Evolutionary conservation across 2,329 filamentous ascomycete genomes (phyloP).

Genomic region (Corynespora cassiicola): DNA sequence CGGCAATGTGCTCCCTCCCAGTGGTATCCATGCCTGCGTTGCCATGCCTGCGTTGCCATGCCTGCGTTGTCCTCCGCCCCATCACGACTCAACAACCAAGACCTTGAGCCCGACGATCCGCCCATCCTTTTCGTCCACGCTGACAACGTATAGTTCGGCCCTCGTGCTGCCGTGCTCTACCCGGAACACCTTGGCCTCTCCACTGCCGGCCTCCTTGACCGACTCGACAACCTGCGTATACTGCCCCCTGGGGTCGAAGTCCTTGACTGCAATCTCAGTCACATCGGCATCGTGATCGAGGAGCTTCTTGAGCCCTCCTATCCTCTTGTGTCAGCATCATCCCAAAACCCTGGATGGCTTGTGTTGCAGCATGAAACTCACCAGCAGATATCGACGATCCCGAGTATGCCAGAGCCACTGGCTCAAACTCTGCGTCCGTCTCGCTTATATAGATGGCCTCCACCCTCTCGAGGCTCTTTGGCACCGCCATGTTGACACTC

Average conservation of each 20-base stretch:
- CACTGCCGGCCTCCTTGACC: conserved; percentile 68
- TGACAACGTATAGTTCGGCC: conserved; percentile 81
- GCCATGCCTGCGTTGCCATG: too few relatives aligned
- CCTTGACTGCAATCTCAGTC: conserved; percentile 69
- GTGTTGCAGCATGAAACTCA: conserved; percentile 43
- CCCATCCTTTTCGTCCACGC: conserved; percentile 63
- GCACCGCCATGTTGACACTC: conserved; percentile 62
- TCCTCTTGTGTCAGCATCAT: too few relatives aligned
- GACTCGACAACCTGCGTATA: conserved; percentile 75
- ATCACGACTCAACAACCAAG: conserved; percentile 70
- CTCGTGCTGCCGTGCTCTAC: conserved; percentile 69
- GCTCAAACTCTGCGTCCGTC: conserved; percentile 84
- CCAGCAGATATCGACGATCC: conserved; percentile 64
- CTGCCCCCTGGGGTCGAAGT: conserved; percentile 76
- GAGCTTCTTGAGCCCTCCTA: conserved; percentile 74
- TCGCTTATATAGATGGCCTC: conserved; percentile 78
- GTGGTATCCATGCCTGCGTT: too few relatives aligned
- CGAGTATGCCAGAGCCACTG: conserved; percentile 71
- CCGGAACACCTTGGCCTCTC: conserved; percentile 77
- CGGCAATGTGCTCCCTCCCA: too few relatives aligned
- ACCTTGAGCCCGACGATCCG: conserved; percentile 80
- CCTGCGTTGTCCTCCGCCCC: too few relatives aligned
- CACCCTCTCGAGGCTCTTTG: conserved; percentile 48
- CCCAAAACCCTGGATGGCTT: too few relatives aligned
- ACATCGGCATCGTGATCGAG: conserved; percentile 67